phyloP scores from a whole-genome alignment of 768 basidiomycete genomes.

The Macrolepiota fuliginosa region DNA sequence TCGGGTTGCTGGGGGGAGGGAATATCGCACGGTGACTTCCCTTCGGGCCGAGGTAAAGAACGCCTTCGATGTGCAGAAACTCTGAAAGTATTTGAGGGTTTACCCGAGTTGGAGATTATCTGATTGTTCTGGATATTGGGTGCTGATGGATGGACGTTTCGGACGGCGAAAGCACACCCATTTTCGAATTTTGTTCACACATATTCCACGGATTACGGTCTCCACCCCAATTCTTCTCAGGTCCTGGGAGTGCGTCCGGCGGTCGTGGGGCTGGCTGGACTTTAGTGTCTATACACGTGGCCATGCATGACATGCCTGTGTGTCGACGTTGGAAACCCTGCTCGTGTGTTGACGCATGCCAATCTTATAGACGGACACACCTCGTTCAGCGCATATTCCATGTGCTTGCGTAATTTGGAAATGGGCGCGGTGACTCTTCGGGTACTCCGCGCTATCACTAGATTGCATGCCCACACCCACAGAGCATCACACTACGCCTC shows the following conservation, averaged over 20 bases:
- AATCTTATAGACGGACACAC: no score
- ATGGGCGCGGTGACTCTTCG: conserved; percentile 5
- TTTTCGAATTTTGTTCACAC: conserved; percentile 8
- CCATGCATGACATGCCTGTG: not conserved
- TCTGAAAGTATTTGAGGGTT: not conserved
- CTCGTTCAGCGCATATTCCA: not conserved
- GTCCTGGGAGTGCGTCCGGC: not conserved
- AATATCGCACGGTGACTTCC: not conserved
- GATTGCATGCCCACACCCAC: not conserved
- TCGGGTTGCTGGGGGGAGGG: not conserved
- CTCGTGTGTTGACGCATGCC: not conserved
- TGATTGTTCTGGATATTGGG: not conserved
- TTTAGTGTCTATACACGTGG: not conserved
- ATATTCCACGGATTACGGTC: conserved; percentile 1
- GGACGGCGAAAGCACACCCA: not conserved
- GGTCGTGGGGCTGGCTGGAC: not conserved
- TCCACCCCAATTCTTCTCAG: conserved; percentile 5
- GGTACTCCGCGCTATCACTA: not conserved
- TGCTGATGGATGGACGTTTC: not conserved
- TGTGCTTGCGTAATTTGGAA: conserved; percentile 6
- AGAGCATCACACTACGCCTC: not conserved
- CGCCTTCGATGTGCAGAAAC: not conserved
- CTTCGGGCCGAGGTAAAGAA: not conserved
- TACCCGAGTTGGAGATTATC: not conserved
- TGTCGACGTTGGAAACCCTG: not conserved